phyloP scores from a whole-genome alignment of 768 basidiomycete species.

The Lactarius psammicola region DNA sequence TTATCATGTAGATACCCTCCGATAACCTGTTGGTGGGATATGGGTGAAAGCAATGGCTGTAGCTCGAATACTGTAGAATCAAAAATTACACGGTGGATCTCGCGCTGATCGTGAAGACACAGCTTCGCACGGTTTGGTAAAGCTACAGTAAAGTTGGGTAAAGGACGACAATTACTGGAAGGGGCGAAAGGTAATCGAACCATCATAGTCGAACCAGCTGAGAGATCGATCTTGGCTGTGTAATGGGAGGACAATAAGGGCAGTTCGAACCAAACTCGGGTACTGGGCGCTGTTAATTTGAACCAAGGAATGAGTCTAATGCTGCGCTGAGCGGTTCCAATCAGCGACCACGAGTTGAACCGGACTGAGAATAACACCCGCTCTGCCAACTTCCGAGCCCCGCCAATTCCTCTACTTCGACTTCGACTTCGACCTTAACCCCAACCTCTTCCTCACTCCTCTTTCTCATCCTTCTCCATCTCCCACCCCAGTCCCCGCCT shows the following conservation, averaged over 20 bases:
- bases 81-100: no score
- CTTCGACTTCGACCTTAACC: conserved; percentile 32
- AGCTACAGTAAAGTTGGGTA: no score
- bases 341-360: conserved; percentile 66
- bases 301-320: conserved; percentile 43
- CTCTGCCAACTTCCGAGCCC: not conserved
- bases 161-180: no score
- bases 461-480: conserved; percentile 27
- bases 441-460: conserved; percentile 32
- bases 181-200: no score
- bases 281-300: not conserved
- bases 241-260: not conserved
- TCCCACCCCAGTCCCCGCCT: conserved; percentile 18
- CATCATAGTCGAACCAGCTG: not conserved
- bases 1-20: not conserved
- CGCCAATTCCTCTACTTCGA: not conserved
- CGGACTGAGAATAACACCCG: conserved; percentile 41
- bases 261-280: conserved; percentile 1
- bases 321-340: conserved; percentile 53
- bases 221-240: no score
- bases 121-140: not conserved
- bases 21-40: no score
- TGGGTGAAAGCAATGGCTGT: no score
- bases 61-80: no score
- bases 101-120: not conserved